Evolutionary conservation across 208 protist genomes (phyloP).

Genomic region (Trichomonas vaginalis): DNA sequence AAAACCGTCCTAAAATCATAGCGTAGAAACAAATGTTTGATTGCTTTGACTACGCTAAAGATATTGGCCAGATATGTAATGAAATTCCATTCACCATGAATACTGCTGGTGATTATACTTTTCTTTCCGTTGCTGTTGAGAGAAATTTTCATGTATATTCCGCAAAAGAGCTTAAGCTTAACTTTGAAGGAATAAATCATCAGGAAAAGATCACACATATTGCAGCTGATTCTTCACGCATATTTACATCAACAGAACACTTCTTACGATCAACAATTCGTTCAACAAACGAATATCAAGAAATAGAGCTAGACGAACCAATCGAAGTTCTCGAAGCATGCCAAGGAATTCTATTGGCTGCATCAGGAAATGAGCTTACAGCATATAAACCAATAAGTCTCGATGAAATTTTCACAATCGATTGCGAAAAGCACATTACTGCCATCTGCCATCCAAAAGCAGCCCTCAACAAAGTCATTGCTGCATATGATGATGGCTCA

Average conservation of each 20-base stretch:
- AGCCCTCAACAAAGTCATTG: neutral
- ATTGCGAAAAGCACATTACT: neutral
- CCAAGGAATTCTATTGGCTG: neutral
- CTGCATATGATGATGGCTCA: neutral
- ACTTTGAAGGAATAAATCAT: neutral
- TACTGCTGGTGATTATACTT: neutral
- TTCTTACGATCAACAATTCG: neutral
- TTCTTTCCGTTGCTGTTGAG: neutral
- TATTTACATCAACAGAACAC: neutral
- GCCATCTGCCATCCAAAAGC: neutral
- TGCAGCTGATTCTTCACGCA: neutral
- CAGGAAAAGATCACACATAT: neutral
- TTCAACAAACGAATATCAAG: neutral
- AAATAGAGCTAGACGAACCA: neutral
- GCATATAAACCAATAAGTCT: neutral
- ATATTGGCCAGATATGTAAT: neutral
- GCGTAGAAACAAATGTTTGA: too few species aligned
- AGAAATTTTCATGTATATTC: neutral
- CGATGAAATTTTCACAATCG: neutral
- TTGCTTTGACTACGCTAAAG: neutral
- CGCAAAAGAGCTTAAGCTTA: neutral
- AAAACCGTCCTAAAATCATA: too few species aligned
- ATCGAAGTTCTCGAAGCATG: too few species aligned
- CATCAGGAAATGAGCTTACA: neutral
- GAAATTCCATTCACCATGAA: neutral